Evolutionary conservation across 352 stramenopile genomes (phyloP), one percentile per base, ranked within the genome.

Genomic region (Phytophthora citrophthora): DNA sequence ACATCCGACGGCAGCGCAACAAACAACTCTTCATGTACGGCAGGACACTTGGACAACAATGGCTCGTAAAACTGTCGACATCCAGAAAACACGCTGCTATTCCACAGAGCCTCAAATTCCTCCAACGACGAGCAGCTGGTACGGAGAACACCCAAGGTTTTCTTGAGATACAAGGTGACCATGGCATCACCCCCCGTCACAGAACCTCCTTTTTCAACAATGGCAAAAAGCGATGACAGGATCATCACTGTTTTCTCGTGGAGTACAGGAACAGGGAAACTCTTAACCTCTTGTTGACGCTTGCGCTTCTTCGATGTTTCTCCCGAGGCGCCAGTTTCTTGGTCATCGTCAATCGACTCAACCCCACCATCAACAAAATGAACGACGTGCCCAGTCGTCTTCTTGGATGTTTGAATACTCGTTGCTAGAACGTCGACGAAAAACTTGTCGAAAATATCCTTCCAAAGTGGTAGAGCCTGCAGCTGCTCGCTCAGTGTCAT

Each of bases 241-340:
- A 93, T 23, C 81, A 88, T 89, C 20, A 48, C 62, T 18, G 54
- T 72, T 59, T 90, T 91, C 36, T 91, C 85, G 47, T 91, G 81
- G 29, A 93, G 81, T 12, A 87, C 72, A 5, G 75, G 69, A 31
- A 72, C 64, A 1, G 80, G 70, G 48, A 91, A 93, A n/a, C 65
- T 62, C 34, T 75, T 73, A 9, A 89, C 74, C 13, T 41, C 29
- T 27, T 62, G 54, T 32, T 75, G 64, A 36, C 52, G 46, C 23
- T 67, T 73, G 52, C 65, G 64, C 13, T 77, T 77, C 44, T 74
- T 77, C 3, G 48, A 64, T 31, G 41, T 26, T 54, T 65, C 54
- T 12, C 31, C 45, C n/a, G 51, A 58, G 18, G 43, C 44, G 16
- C 26, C 41, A 20, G 6, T 47, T 8, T 65, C 43, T 24, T 57